These are phyloP conservation scores for Gamarada debralockiae DNA, from an alignment of 495 filamentous ascomycete species.

Conservation along the genomic window DNA sequence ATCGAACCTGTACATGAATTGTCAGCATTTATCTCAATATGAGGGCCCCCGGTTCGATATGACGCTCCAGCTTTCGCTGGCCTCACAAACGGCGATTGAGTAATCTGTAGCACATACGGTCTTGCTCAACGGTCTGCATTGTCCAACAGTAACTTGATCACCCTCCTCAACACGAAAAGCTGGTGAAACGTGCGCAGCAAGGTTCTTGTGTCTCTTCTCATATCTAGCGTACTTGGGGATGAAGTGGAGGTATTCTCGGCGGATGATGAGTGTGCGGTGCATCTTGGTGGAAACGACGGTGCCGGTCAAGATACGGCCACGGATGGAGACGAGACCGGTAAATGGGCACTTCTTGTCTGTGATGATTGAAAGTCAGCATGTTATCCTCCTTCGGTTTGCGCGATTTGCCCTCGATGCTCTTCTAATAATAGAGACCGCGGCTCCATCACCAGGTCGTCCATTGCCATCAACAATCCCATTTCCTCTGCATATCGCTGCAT, in stretches of 20 bases:
- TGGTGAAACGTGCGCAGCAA: slow-evolving; percentile 95
- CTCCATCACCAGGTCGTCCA: not conserved
- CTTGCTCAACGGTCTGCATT: slow-evolving; percentile 98
- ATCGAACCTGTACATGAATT: slow-evolving; percentile 68
- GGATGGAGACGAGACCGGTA: slow-evolving; percentile 95
- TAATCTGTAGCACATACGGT: slow-evolving; percentile 63
- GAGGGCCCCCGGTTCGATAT: not conserved
- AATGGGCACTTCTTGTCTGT: slow-evolving; percentile 99
- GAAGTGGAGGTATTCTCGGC: slow-evolving; percentile 99
- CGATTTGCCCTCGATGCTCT: not conserved
- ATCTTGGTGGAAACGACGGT: slow-evolving; percentile 99
- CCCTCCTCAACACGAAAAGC: slow-evolving; percentile 99
- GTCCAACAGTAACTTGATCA: slow-evolving; percentile 98
- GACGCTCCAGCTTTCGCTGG: not conserved
- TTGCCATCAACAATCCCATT: not conserved
- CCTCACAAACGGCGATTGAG: not conserved
- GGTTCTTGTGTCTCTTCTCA: slow-evolving; percentile 99
- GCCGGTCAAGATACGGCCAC: slow-evolving; percentile 98
- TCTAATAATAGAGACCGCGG: not conserved
- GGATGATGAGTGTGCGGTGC: slow-evolving; percentile 98
- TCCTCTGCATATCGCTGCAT: not conserved
- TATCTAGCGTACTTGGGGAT: slow-evolving; percentile 98
- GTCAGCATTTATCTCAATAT: slow-evolving; percentile 17
- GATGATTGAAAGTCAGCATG: slow-evolving; percentile 25
- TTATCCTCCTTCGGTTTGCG: slow-evolving; percentile 1